Base-by-base conservation (phyloP, 768 basidiomycete species). In the Lyophyllum atratum region DNA sequence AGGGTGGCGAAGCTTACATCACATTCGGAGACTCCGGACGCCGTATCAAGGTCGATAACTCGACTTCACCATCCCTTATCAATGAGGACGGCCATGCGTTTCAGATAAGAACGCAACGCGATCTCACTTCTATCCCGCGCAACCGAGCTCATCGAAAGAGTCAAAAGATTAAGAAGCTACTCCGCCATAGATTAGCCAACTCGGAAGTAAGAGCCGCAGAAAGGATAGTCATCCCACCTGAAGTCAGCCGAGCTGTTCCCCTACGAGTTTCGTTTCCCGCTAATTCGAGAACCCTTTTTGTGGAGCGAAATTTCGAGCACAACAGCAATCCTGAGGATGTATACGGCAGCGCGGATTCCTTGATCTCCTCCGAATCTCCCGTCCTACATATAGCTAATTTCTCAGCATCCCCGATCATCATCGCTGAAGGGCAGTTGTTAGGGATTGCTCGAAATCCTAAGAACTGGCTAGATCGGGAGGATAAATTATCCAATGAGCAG, bases 381-480 rank as follows among this genome's bases (percentile, higher is more conserved):
- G n/a, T n/a, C n/a, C n/a, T n/a, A n/a, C n/a, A n/a, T n/a, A n/a
- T n/a, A n/a, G n/a, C n/a, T n/a, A n/a, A n/a, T n/a, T n/a, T n/a
- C n/a, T n/a, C n/a, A n/a, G n/a, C n/a, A n/a, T n/a, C n/a, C n/a
- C n/a, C n/a, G n/a, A n/a, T n/a, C n/a, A n/a, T n/a, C n/a, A n/a
- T n/a, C n/a, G n/a, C n/a, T n/a, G n/a, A 15, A 19, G 66, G 66
- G 8, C 59, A 67, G 29, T 49, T 61, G 1, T 29, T 67, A 0
- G 64, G 61, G 26, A 37, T 28, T 1, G 59, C 46, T 0, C 11
- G 28, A 0, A 60, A 63, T 46, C 66, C 63, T 0, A 46, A 49
- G 10, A 56, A 29, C 17, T 65, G 59, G 57, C 52, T 67, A 0
- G 66, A 67, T 34, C 45, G 28, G 39, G 34, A 52, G 37, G 10